Evolutionary conservation across 257 asterid species (phyloP), one percentile per base, ranked within the genome.

Genomic region (Plantago ovata): DNA sequence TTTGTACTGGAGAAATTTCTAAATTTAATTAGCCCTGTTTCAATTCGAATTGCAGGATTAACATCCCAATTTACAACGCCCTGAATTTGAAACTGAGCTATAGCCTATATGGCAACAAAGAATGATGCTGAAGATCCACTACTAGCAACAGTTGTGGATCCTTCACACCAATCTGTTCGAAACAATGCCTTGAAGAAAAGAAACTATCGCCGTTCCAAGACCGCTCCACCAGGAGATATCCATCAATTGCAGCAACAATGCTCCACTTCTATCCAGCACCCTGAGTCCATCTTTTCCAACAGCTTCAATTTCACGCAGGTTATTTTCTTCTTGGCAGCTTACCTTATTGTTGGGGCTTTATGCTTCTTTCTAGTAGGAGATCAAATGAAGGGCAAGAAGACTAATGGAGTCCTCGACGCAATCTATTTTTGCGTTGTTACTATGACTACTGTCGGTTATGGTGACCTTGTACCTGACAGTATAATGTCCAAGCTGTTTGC

Each of bases 401-500:
- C 92, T 0, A 81, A 87, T 46, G 86, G 70, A 38, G 9, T 85
- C 46, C 75, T 91, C 10, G 98, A 91, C 48, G 78, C 95, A 1
- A n/a, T 91, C 18, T 91, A 91, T 54, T 75, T 91, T 47, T 85
- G 94, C 45, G 58, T 91, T 61, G 98, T 91, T 38, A 91, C 98
- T 4, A 91, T 90, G 98, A 91, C 98, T 11, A 87, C 96, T 1
- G 95, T 91, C 20, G 98, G 96, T 53, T 91, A 87, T 56, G 95
- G 96, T 10, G 96, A 87, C 69, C 87, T 87, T 14, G 89, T 85
- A 0, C 98, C 98, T 0, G 72, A 70, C 50, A 83, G 81, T 77
- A 63, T 61, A 10, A 18, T 60, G 28, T 61, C 95, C 0, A 85
- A 85, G 60, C 39, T 76, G n/a, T 79, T 87, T 0, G 87, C 98